Base-by-base conservation (phyloP, 1,284 basidiomycete species). In the Trichosporon ovoides region DNA sequence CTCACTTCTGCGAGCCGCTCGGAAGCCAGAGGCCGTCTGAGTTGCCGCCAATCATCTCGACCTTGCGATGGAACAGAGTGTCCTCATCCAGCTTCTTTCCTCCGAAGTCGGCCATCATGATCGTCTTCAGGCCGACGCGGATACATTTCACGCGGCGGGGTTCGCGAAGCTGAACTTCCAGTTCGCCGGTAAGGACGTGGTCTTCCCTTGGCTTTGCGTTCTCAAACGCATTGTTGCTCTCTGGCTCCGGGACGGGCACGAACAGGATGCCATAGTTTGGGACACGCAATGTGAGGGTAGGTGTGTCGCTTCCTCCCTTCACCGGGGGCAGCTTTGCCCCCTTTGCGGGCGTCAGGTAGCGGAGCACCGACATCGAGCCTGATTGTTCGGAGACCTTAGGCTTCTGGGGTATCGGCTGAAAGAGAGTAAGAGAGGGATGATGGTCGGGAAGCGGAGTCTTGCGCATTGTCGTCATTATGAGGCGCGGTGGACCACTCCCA, bases 1-100 rank as follows among this genome's bases (percentile, higher is more conserved):
- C 66, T 49, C 36, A 68, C 67, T 63, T 48, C 53, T 68, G 66
- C 14, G 55, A 56, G 2, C 66, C 67, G 13, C 60, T 56, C 19
- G 61, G 56, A 18, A 68, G 58, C 56, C 57, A 57, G 13, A 68
- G 55, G 1, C 65, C 67, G 18, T 69, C 66, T 11, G 59, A 51
- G 7, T 52, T 64, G 22, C 59, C 63, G 14, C 57, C 55, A 5
- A 55, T 43, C 12, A 64, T 64, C 53, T 64, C 63, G 24, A 64
- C 57, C 38, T 61, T 61, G 52, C 63, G 60, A 43, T 64, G 56
- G 36, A 64, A 61, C 20, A 64, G 43, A 14, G 57, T 55, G 50
- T 63, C 62, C 38, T 65, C 57, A 19, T 62, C 60, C 35, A 28
- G 22, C 20, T 51, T 49, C 37, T 57, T 48, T 1, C 55, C 55